Conservation (phyloP, 495 filamentous ascomycete species). For the Xylaria grammica region DNA sequence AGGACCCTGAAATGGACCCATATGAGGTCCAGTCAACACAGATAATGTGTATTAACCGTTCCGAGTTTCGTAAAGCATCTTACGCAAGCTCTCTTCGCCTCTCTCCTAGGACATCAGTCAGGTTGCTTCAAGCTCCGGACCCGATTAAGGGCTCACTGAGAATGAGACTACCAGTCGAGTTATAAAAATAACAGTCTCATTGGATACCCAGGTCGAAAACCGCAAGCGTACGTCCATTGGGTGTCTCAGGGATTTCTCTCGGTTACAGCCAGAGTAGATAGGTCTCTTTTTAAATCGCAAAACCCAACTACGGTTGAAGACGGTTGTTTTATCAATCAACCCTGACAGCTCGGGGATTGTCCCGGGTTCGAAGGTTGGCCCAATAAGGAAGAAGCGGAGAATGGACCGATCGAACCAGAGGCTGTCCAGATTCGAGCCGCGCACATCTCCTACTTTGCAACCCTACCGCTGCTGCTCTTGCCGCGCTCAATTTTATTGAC, state of each 20-base stretch:
- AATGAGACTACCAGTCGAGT: constrained; percentile 1
- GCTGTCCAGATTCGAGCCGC: not conserved
- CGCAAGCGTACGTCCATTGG: constrained; percentile 76
- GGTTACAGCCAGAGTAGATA: constrained; percentile 63
- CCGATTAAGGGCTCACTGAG: constrained; percentile 62
- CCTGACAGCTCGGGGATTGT: not conserved
- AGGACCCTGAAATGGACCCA: constrained; percentile 67
- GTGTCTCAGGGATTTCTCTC: constrained; percentile 48
- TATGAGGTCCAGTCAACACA: constrained; percentile 30
- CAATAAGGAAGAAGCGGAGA: not conserved
- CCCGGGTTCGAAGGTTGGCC: constrained; percentile 1
- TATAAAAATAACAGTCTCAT: constrained; percentile 37
- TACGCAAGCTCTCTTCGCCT: constrained; percentile 74
- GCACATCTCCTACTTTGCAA: constrained; percentile 8
- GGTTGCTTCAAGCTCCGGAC: constrained; percentile 68
- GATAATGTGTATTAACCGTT: constrained; percentile 74
- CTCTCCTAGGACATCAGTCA: constrained; percentile 71
- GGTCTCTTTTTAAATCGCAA: constrained; percentile 70
- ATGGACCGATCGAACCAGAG: not conserved
- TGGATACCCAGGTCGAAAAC: constrained; percentile 55
- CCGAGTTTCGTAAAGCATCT: constrained; percentile 73
- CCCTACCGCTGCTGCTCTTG: not conserved
- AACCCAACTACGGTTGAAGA: constrained; percentile 62
- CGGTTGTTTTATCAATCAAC: constrained; percentile 62
- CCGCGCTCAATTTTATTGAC: not conserved